Evolutionary conservation across 2,329 filamentous ascomycete species (phyloP).

Genomic region (Helotiales sp.): DNA sequence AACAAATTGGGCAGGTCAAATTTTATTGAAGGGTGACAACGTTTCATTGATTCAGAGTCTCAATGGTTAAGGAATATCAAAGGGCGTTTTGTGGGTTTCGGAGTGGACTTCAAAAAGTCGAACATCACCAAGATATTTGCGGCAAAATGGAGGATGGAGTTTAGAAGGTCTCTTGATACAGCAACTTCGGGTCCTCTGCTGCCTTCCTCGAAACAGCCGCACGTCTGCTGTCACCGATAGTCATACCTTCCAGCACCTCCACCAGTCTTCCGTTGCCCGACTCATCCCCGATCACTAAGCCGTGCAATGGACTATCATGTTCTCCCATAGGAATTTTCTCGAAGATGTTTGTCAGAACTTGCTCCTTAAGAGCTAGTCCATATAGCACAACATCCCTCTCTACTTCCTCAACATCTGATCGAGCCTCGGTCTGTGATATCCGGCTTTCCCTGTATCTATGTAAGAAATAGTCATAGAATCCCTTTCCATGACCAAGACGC

Average conservation of each 20-base stretch:
- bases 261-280: no score
- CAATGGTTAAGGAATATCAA: slow-evolving; percentile 29
- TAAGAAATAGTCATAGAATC: slow-evolving; percentile 95
- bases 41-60: slow-evolving; percentile 59
- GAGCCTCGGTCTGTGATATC: slow-evolving; percentile 27
- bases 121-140: slow-evolving; percentile 1
- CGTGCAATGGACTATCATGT: slow-evolving; percentile 79
- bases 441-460: slow-evolving; percentile 63
- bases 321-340: slow-evolving; percentile 71
- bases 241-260: no score
- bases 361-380: slow-evolving; percentile 83
- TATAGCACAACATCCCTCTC: slow-evolving; percentile 61
- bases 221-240: slow-evolving; percentile 69
- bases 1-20: slow-evolving; percentile 50
- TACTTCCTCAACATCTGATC: slow-evolving; percentile 50
- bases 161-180: slow-evolving; percentile 15
- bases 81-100: slow-evolving; percentile 27
- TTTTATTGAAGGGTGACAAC: slow-evolving; percentile 67
- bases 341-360: slow-evolving; percentile 65
- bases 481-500: slow-evolving; percentile 89
- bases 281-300: slow-evolving; percentile 69
- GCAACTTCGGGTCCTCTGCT: slow-evolving; percentile 16
- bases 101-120: slow-evolving; percentile 13
- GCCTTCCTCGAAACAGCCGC: slow-evolving; percentile 35
- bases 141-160: slow-evolving; percentile 10